Evolutionary conservation across 228 moss, liverwort and hornwort species (phyloP).

Genomic region (Sphagnum fallax): DNA sequence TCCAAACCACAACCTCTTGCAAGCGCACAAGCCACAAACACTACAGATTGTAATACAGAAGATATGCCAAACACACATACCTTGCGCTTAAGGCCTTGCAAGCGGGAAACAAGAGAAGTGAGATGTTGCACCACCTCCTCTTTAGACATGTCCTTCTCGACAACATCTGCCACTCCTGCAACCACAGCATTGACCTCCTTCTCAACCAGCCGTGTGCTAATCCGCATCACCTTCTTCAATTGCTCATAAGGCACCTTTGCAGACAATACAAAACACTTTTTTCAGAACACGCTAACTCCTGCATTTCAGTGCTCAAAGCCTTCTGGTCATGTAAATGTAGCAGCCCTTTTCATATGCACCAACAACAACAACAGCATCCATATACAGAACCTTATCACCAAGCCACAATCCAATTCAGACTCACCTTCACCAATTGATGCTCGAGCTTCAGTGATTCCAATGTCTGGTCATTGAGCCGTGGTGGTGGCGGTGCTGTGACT

Average conservation of each 20-base stretch:
- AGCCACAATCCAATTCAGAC: background rate
- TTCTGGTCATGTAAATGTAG: too few relatives aligned
- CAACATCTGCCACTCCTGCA: slow-evolving; percentile 84
- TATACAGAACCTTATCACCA: too few relatives aligned
- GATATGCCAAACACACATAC: slow-evolving; percentile 14
- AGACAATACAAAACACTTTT: background rate
- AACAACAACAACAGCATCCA: too few relatives aligned
- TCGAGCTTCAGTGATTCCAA: slow-evolving; percentile 90
- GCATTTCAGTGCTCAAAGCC: too few relatives aligned
- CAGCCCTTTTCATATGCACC: too few relatives aligned
- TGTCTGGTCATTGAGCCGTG: slow-evolving; percentile 70
- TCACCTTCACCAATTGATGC: slow-evolving; percentile 86
- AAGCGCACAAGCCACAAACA: too few relatives aligned
- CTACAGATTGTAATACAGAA: too few relatives aligned
- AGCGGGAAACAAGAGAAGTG: slow-evolving; percentile 84
- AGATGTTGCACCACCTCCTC: slow-evolving; percentile 98
- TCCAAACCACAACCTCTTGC: too few relatives aligned
- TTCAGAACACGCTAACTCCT: too few relatives aligned
- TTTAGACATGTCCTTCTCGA: slow-evolving; percentile 89
- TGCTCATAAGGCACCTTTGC: slow-evolving; percentile 83
- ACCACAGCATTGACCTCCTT: slow-evolving; percentile 98
- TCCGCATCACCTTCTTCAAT: slow-evolving; percentile 93
- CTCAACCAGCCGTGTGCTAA: slow-evolving; percentile 88
- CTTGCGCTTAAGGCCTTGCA: slow-evolving; percentile 98
- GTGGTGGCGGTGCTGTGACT: slow-evolving; percentile 41